Base-by-base conservation (phyloP, 139 green algal genomes). In the Chlorella sp. region DNA sequence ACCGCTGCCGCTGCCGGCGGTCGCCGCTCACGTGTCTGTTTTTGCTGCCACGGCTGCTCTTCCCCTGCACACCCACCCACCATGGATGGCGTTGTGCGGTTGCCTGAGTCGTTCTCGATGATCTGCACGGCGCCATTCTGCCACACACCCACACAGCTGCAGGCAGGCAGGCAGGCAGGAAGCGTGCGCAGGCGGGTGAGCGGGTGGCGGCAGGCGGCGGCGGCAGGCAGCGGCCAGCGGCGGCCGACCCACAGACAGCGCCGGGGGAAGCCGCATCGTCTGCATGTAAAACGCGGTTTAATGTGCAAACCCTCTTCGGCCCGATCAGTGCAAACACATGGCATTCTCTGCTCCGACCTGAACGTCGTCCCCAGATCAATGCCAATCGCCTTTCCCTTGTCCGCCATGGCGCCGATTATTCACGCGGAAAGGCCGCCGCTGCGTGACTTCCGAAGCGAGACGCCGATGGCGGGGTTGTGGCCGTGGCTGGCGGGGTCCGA, bases 21-120 rank as follows among this genome's bases (percentile, higher is more conserved):
- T n/a, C n/a, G n/a, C 12, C 32, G 22, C 16, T 79, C 30, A n/a
- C 3, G 32, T 57, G 48, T 9, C 48, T 5, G 7, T 57, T 5
- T 57, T 5, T 57, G 48, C 48, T 57, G 7, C 48, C 48, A 57
- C 48, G 9, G 48, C 48, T 57, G 48, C 48, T 57, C 48, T n/a
- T n/a, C 48, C 48, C 48, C 48, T 57, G 26, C 21, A 32, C 76
- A 36, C 48, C 48, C 9, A 5, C 21, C 7, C 76, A 36, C 84
- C 39, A 88, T 88, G 39, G 68, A 81, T 14, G 84, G 84, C 0
- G 97, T 99, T 37, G 97, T 99, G 39, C 97, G 93, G 95, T 99
- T 98, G 64, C 96, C 95, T 40, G 81, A 98, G 95, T 99, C 96
- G 88, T 98, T 98, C 36, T 96, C 95, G 40, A 99, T 98, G 89